Conservation (phyloP, 2,329 filamentous ascomycete species). For the Whalleya microplaca region DNA sequence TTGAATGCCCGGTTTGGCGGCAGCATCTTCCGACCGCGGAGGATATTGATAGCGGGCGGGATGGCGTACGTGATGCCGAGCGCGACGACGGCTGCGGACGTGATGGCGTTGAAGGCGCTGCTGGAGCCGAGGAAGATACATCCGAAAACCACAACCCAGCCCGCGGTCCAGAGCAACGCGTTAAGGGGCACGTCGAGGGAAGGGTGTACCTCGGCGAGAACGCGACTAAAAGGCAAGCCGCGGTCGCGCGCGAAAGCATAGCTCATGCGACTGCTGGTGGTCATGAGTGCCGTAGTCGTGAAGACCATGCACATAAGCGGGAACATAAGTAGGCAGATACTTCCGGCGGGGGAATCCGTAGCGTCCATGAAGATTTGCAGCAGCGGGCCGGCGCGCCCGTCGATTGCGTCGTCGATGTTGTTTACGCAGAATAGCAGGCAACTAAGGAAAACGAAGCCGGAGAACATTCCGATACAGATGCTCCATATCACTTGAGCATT, state of each 20-base stretch:
- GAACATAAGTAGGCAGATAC: constrained; percentile 69
- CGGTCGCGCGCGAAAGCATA: constrained; percentile 71
- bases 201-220: constrained; percentile 65
- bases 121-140: constrained; percentile 70
- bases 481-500: constrained; percentile 61
- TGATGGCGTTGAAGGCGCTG: constrained; percentile 72
- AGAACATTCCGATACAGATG: constrained; percentile 64
- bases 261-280: constrained; percentile 67
- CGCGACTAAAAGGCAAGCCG: constrained; percentile 63
- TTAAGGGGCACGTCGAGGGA: constrained; percentile 68
- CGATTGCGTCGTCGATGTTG: constrained; percentile 59
- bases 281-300: constrained; percentile 66
- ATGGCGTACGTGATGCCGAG: constrained; percentile 76
- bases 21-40: constrained; percentile 67
- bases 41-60: constrained; percentile 70
- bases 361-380: constrained; percentile 66
- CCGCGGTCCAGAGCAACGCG: constrained; percentile 62
- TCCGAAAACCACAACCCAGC: constrained; percentile 68
- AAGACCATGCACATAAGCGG: constrained; percentile 67
- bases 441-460: constrained; percentile 65
- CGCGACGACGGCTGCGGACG: constrained; percentile 72
- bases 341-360: constrained; percentile 63
- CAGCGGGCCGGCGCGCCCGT: constrained; percentile 59
- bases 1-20: constrained; percentile 62
- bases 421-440: constrained; percentile 67